A percentile compares a stretch with the other conserved stretches of the same genome.
Conservation (phyloP, 768 basidiomycete genomes). For the Thelephora ganbajun region DNA sequence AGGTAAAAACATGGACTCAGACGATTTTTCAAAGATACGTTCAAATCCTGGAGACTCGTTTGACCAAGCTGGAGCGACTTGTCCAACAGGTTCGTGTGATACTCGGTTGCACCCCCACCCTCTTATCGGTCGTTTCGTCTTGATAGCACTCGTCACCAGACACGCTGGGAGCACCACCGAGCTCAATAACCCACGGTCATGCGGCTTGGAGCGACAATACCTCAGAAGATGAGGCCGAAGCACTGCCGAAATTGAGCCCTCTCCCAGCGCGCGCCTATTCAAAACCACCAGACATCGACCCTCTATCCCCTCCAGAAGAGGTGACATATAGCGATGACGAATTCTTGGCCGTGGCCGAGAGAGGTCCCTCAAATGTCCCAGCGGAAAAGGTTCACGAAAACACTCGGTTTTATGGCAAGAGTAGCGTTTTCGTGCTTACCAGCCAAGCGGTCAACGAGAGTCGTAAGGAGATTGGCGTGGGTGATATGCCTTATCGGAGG, state of each 20-base stretch:
- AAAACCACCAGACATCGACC: too few species aligned
- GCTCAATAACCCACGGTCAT: background rate
- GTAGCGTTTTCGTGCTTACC: too few species aligned
- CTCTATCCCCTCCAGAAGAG: too few species aligned
- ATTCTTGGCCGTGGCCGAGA: too few species aligned
- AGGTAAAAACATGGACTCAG: background rate
- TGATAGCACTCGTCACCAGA: background rate
- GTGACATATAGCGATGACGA: too few species aligned
- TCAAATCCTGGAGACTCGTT: constrained; percentile 14
- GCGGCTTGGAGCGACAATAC: too few species aligned
- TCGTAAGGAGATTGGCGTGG: background rate
- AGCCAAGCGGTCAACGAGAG: too few species aligned
- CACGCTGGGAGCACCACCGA: background rate
- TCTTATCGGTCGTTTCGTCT: background rate
- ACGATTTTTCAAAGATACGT: constrained; percentile 4
- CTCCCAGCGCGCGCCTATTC: too few species aligned
- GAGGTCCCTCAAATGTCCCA: too few species aligned
- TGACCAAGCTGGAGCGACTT: constrained; percentile 16
- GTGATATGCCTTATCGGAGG: background rate
- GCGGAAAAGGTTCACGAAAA: too few species aligned
- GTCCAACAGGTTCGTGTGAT: constrained; percentile 10
- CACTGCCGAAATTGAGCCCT: background rate
- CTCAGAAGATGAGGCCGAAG: background rate
- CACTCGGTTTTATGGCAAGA: too few species aligned
- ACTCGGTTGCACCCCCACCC: background rate